phyloP scores from a whole-genome alignment of 1,139 yeast species.

The Pichia sp. region DNA sequence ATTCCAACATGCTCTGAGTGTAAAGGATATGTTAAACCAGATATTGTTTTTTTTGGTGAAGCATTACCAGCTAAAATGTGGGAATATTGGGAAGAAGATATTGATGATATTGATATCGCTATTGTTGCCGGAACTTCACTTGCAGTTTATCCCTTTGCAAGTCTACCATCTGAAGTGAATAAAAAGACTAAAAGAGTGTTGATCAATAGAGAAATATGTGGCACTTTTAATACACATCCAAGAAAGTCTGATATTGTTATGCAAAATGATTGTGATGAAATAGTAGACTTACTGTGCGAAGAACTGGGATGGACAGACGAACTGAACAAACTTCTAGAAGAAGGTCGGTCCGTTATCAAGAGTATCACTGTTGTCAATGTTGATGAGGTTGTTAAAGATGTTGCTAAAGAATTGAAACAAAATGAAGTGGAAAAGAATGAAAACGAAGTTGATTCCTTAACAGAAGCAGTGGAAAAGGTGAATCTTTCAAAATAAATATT shows the following conservation, averaged over 20 bases:
- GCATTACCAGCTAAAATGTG: conserved; percentile 66
- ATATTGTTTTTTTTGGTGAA: conserved; percentile 91
- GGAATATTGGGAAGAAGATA: conserved; percentile 61
- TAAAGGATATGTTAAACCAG: conserved; percentile 78
- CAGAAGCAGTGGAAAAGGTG: conserved; percentile 17
- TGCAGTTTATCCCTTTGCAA: conserved; percentile 85
- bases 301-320: conserved; percentile 59
- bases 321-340: conserved; percentile 19
- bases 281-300: conserved; percentile 47
- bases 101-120: conserved; percentile 55
- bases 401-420: conserved; percentile 16
- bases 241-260: conserved; percentile 56
- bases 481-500: conserved; percentile 6
- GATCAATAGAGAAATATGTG: conserved; percentile 71
- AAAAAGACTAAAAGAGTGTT: conserved; percentile 49
- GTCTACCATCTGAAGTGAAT: conserved; percentile 62
- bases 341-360: conserved; percentile 15
- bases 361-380: background rate
- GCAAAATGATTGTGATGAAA: conserved; percentile 57
- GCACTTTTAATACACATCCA: conserved; percentile 50
- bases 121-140: conserved; percentile 91
- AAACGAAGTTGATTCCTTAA: conserved; percentile 20
- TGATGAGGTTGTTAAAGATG: conserved; percentile 6
- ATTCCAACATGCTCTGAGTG: conserved; percentile 43
- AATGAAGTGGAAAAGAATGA: background rate